Conservation (phyloP, 2,329 filamentous ascomycete species). For the Phyllosticta citribraziliensis region DNA sequence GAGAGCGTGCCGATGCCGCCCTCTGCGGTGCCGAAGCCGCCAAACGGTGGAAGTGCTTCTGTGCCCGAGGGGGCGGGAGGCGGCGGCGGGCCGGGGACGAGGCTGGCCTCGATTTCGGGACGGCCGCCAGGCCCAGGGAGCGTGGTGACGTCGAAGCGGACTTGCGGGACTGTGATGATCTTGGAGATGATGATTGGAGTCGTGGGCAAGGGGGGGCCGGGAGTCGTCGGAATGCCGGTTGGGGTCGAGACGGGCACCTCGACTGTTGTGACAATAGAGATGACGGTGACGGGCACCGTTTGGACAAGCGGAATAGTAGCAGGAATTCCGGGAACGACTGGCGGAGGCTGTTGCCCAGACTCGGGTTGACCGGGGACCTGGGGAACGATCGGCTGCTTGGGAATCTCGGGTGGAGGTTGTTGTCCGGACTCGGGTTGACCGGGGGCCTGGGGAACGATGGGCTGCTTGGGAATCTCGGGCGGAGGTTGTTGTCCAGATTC, state of each 20-base stretch:
- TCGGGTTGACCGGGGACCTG: conserved; percentile 10
- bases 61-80: conserved; percentile 22
- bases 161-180: conserved; percentile 37
- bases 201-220: conserved; percentile 22
- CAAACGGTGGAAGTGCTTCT: conserved; percentile 1
- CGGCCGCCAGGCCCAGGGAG: conserved; percentile 19
- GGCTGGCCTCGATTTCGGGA: conserved; percentile 23
- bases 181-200: conserved; percentile 26
- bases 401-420: conserved; percentile 1
- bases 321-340: conserved; percentile 1
- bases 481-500: not conserved
- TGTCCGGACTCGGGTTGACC: conserved; percentile 1
- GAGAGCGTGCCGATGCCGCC: conserved; percentile 16
- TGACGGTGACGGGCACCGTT: conserved; percentile 26
- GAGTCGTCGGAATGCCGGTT: conserved; percentile 18
- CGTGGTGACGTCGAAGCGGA: conserved; percentile 33
- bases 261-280: conserved; percentile 29
- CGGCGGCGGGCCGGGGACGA: conserved; percentile 26
- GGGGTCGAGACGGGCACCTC: conserved; percentile 28
- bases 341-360: not conserved
- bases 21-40: not conserved
- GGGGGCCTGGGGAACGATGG: conserved; percentile 4
- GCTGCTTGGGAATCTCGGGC: not conserved
- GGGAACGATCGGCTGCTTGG: not conserved
- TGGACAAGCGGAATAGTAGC: not conserved